Evolutionary conservation across 306 rosid species (phyloP), one percentile per base, ranked within the genome.

Genomic region (Cucurbita argyrosperma): DNA sequence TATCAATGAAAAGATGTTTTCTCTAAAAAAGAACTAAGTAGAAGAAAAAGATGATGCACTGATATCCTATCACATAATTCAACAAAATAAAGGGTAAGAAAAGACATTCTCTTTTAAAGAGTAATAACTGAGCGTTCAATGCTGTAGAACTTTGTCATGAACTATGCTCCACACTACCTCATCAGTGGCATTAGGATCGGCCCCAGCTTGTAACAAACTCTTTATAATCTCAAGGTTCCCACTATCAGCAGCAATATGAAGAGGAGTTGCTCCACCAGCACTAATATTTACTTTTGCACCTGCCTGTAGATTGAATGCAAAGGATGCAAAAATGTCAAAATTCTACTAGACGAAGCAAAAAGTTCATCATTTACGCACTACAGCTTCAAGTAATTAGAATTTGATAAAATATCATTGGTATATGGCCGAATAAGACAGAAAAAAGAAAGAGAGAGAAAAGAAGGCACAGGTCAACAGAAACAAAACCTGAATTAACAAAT

Each of bases 191-290:
- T 89, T 84, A 54, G 99, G 90, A 87, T 91, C 91, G 51, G 91
- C 96, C 70, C 96, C 99, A 74, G 92, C 97, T 82, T 84, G 83
- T 84, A 91, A 79, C 80, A 95, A 82, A 81, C 87, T 79, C 49
- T 79, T 82, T 72, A 91, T 72, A 68, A 95, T 83, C 80, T 89
- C 91, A 42, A 79, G 39, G 78, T 82, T 85, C 68, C 90, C 97
- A 79, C 61, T 80, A 80, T 91, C 96, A 78, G 97, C 87, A 79
- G 97, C 96, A 77, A 91, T 85, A 79, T 87, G 99, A 81, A 91
- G 84, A 70, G 99, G 96, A 61, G 97, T 88, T 52, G 96, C 97
- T 83, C 99, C 99, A 80, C 99, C 93, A 68, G 91, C 96, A 79
- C 81, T 83, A 55, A 95, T 50, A 88, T 95, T 89, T 76, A 84